phyloP scores from a whole-genome alignment of 2,329 filamentous ascomycete species.

The Colletotrichum camelliae region DNA sequence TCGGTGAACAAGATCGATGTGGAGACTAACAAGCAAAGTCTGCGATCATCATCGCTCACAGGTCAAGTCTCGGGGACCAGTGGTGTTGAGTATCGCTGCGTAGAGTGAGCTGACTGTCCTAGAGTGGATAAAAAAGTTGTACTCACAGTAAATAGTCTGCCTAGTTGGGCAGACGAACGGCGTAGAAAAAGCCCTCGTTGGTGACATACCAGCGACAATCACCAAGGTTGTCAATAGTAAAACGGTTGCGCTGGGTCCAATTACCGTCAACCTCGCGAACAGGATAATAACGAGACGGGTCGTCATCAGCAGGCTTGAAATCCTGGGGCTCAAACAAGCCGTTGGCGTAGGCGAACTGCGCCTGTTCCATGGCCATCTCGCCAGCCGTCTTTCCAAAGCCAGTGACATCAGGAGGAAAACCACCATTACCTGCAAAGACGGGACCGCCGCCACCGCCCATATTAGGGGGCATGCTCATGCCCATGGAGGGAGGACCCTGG shows the following conservation, averaged over 20 bases:
- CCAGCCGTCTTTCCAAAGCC: conserved; percentile 56
- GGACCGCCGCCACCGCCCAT: conserved; percentile 6
- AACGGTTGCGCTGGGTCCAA: conserved; percentile 64
- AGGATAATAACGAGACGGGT: conserved; percentile 66
- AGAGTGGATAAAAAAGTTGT: not conserved
- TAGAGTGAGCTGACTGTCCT: not conserved
- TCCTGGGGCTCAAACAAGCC: conserved; percentile 63
- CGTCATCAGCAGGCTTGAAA: conserved; percentile 66
- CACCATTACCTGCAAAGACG: conserved; percentile 41
- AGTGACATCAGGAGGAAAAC: conserved; percentile 52
- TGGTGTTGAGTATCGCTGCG: not conserved
- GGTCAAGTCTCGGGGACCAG: not conserved
- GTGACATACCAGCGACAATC: conserved; percentile 65
- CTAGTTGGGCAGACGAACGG: conserved; percentile 55
- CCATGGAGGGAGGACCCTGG: conserved; percentile 5
- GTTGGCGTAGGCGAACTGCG: conserved; percentile 54
- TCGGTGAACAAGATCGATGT: not conserved
- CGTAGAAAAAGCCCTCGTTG: conserved; percentile 65
- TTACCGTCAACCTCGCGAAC: conserved; percentile 65
- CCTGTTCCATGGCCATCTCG: conserved; percentile 53
- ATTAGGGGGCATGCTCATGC: conserved; percentile 3
- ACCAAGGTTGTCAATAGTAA: conserved; percentile 64
- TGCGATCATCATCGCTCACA: not conserved
- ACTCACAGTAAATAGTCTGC: not conserved
- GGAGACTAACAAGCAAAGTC: not conserved